Evolutionary conservation across 2,329 filamentous ascomycete species (phyloP), one percentile per base, ranked within the genome.

Genomic region (Colletotrichum nymphaeae): DNA sequence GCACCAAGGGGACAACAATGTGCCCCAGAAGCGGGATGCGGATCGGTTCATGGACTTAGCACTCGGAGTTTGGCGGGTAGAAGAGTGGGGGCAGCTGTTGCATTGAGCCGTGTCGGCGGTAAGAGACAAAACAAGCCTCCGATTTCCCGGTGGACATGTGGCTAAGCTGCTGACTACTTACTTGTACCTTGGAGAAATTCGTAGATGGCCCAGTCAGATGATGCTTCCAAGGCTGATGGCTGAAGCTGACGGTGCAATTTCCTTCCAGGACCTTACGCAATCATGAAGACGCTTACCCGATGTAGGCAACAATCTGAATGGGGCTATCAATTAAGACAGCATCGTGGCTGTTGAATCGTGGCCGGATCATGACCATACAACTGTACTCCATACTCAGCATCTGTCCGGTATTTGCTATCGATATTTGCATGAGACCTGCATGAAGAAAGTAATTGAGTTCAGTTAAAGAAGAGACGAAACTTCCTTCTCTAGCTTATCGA

Each of bases 61-160:
- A 71, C 53, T 72, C 67, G 68, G 72, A 71, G 72, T 74, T 74
- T 74, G 67, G 68, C 69, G 68, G 64, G 42, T 26, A 35, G 68
- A 63, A 22, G 32, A 49, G 72, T 72, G 63, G 68, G 68, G 46
- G 35, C 63, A 42, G 62, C 32, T 42, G 19, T 56, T 72, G 67
- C 30, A 67, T 72, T 74, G 67, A 28, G 64, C 73, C 66, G 57
- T 57, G 42, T 53, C 73, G 57, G 60, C 49, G 66, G 59, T 69
- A 68, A 62, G 65, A n/a, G 35, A n/a, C 22, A 63, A 59, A 55
- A 55, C 30, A 62, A 66, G 57, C 30, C 32, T 53, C 71, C 59
- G 66, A 58, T 56, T 30, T 53, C 52, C 55, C 59, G 52, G 42
- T 46, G 19, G 42, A 49, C 16, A 42, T 42, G 37, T 49, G 42